Conservation (phyloP, 2,329 filamentous ascomycete species). For the Didymella sp. region DNA sequence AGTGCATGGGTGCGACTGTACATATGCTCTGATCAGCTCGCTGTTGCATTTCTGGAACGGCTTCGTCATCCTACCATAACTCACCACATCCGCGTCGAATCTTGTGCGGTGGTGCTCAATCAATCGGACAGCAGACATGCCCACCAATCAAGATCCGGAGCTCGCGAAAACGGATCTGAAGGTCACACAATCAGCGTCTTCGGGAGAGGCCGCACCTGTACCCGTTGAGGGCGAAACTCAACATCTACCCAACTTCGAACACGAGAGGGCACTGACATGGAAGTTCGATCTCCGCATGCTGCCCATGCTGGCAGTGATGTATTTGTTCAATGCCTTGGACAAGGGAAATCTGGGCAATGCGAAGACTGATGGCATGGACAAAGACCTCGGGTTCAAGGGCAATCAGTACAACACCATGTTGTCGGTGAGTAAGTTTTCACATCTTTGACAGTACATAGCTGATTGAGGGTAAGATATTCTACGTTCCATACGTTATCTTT, state of each 20-base stretch:
- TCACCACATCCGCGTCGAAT: background rate
- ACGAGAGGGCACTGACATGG: constrained; percentile 56
- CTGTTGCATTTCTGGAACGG: background rate
- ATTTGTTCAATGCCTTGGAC: constrained; percentile 59
- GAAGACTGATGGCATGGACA: constrained; percentile 54
- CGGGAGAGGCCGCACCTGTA: constrained; percentile 34
- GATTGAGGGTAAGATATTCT: constrained; percentile 64
- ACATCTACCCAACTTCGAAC: constrained; percentile 46
- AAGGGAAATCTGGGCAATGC: constrained; percentile 50
- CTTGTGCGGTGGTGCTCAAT: background rate
- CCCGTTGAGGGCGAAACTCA: constrained; percentile 40
- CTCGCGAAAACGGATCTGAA: constrained; percentile 40
- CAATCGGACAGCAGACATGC: constrained; percentile 29
- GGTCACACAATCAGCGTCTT: constrained; percentile 37
- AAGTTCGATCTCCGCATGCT: constrained; percentile 64
- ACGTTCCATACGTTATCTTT: constrained; percentile 75
- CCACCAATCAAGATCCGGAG: constrained; percentile 35
- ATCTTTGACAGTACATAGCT: background rate
- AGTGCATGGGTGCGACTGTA: constrained; percentile 14
- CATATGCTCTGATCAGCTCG: constrained; percentile 14
- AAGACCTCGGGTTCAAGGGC: constrained; percentile 64
- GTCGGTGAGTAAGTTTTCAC: constrained; percentile 37
- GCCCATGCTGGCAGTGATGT: constrained; percentile 67
- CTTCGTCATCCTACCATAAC: background rate
- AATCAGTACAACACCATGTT: constrained; percentile 74